A percentile compares a stretch with the other conserved stretches of the same genome.
phyloP scores from a whole-genome alignment of 2,329 filamentous ascomycete genomes.

The Curvularia lunata region DNA sequence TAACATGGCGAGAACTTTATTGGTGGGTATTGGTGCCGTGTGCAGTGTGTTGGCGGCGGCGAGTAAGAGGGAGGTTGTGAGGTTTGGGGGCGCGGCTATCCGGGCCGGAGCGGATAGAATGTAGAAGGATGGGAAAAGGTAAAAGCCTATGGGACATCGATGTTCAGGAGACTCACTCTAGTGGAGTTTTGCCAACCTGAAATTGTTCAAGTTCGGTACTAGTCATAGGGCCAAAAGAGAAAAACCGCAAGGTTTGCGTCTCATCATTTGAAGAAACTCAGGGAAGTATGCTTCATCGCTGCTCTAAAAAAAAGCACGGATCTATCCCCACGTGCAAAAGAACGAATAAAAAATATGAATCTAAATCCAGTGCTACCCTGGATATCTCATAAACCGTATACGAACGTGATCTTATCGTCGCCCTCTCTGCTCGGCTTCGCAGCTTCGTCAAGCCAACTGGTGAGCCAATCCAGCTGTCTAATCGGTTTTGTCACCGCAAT shows the following conservation, averaged over 20 bases:
- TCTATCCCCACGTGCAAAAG: background rate
- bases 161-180: background rate
- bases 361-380: no score
- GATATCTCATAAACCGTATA: constrained; percentile 45
- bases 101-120: constrained; percentile 17
- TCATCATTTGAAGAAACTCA: background rate
- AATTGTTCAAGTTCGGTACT: background rate
- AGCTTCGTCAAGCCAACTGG: constrained; percentile 45
- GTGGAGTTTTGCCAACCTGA: background rate
- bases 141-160: background rate
- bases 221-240: background rate
- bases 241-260: background rate
- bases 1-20: constrained; percentile 55
- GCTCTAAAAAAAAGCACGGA: background rate
- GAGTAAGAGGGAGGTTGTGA: constrained; percentile 33
- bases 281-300: no score
- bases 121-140: background rate
- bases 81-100: constrained; percentile 30
- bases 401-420: constrained; percentile 56
- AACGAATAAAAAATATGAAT: background rate
- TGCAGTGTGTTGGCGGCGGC: constrained; percentile 37
- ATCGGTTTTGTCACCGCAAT: constrained; percentile 15
- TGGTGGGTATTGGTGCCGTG: constrained; percentile 40
- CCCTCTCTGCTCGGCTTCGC: constrained; percentile 47
- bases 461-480: constrained; percentile 25